These are phyloP conservation scores for Bruguiera gymnorhiza DNA, from an alignment of 345 rosid species.

Conservation along the genomic window DNA sequence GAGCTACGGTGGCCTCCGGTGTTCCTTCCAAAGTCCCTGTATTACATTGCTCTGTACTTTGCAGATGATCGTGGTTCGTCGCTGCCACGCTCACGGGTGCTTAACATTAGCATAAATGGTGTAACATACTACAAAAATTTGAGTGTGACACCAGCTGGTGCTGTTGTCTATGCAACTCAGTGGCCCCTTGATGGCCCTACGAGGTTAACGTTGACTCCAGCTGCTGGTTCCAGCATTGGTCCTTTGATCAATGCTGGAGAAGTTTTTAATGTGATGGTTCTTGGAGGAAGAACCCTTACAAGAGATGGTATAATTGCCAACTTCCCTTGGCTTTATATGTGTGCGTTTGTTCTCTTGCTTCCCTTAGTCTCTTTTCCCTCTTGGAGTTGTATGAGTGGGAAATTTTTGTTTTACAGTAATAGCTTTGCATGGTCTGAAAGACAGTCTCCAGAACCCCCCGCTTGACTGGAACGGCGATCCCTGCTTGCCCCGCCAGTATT, in stretches of 20 bases:
- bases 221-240: slow-evolving; percentile 43
- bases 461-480: slow-evolving; percentile 92
- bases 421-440: slow-evolving; percentile 51
- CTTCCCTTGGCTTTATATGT: neutral
- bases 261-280: slow-evolving; percentile 47
- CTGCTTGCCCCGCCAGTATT: slow-evolving; percentile 61
- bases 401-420: slow-evolving; percentile 39
- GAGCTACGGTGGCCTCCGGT: slow-evolving; percentile 71
- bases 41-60: slow-evolving; percentile 81
- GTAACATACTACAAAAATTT: slow-evolving; percentile 54
- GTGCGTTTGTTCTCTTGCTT: neutral
- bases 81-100: slow-evolving; percentile 34
- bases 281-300: slow-evolving; percentile 69
- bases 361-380: neutral
- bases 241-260: slow-evolving; percentile 87
- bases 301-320: slow-evolving; percentile 61
- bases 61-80: slow-evolving; percentile 51
- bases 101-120: slow-evolving; percentile 58
- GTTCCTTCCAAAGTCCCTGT: slow-evolving; percentile 34
- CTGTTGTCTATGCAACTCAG: slow-evolving; percentile 45
- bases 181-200: slow-evolving; percentile 81
- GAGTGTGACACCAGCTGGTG: slow-evolving; percentile 56
- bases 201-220: slow-evolving; percentile 49
- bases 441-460: slow-evolving; percentile 49
- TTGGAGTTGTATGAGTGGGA: neutral